A percentile compares a stretch with the other conserved stretches of the same genome.
Evolutionary conservation across 306 rosid genomes (phyloP).

Genomic region (Castanospermum australe): DNA sequence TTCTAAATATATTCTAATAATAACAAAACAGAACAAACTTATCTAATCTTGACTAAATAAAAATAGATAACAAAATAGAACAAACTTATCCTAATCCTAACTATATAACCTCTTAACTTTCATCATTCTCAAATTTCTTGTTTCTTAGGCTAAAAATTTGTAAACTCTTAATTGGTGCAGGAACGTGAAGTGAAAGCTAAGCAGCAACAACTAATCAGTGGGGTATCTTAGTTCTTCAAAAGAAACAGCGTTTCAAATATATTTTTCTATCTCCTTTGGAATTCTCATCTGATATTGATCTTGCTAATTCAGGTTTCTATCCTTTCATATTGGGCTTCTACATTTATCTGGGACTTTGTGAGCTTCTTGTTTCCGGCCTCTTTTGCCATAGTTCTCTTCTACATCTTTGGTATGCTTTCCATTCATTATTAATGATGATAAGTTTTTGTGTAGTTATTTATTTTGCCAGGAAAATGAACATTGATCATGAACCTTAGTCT

Average conservation of each 20-base stretch:
- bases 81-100: no score
- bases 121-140: constrained; percentile 7
- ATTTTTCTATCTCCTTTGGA: background rate
- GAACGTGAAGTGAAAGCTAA: constrained; percentile 98
- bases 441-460: constrained; percentile 2
- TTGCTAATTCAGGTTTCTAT: constrained; percentile 70
- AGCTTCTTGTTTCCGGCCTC: constrained; percentile 92
- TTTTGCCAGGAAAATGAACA: background rate
- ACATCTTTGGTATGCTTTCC: constrained; percentile 72
- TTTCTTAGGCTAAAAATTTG: constrained; percentile 28
- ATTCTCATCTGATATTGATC: constrained; percentile 18
- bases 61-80: no score
- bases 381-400: constrained; percentile 72
- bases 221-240: constrained; percentile 53
- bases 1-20: no score
- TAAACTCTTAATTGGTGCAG: constrained; percentile 51
- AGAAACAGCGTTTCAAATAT: background rate
- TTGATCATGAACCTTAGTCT: background rate
- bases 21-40: no score
- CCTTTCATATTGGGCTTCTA: constrained; percentile 87
- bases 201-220: constrained; percentile 94
- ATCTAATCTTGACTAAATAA: no score
- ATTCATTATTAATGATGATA: background rate
- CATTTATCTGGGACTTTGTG: constrained; percentile 85
- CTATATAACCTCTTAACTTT: no score